These are phyloP conservation scores for Gracilaria gracilis DNA, from an alignment of 23 red algal genomes.

Conservation along the genomic window DNA sequence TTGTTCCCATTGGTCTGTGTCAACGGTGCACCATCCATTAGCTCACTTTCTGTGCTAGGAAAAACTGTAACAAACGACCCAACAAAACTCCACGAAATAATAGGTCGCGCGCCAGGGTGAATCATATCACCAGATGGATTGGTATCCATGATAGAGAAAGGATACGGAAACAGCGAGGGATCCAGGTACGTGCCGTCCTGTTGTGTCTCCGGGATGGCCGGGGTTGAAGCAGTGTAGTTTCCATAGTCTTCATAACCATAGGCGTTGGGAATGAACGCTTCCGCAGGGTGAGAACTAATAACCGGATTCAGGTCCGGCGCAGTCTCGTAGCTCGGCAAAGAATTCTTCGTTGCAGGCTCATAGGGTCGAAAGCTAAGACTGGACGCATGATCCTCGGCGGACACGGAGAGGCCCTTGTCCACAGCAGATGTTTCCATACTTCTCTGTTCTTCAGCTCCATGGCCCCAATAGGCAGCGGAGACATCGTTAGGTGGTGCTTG, in stretches of 20 bases:
- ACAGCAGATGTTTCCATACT: not conserved
- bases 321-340: not conserved
- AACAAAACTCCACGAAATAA: slow-evolving; percentile 63
- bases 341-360: not conserved
- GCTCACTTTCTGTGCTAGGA: not conserved
- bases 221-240: not conserved
- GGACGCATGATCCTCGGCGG: not conserved
- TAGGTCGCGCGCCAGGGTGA: slow-evolving; percentile 26
- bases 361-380: not conserved
- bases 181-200: slow-evolving; percentile 13
- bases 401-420: not conserved
- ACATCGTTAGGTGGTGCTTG: not conserved
- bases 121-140: slow-evolving; percentile 46
- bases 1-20: not conserved
- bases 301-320: not conserved
- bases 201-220: not conserved
- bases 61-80: slow-evolving; percentile 47
- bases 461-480: not conserved
- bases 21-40: not conserved
- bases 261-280: not conserved
- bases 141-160: slow-evolving; percentile 70
- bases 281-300: not conserved
- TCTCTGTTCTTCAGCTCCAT: not conserved
- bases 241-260: not conserved
- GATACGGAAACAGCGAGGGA: slow-evolving; percentile 31